phyloP scores from a whole-genome alignment of 495 filamentous ascomycete genomes.

The Penicillium malachiteum region DNA sequence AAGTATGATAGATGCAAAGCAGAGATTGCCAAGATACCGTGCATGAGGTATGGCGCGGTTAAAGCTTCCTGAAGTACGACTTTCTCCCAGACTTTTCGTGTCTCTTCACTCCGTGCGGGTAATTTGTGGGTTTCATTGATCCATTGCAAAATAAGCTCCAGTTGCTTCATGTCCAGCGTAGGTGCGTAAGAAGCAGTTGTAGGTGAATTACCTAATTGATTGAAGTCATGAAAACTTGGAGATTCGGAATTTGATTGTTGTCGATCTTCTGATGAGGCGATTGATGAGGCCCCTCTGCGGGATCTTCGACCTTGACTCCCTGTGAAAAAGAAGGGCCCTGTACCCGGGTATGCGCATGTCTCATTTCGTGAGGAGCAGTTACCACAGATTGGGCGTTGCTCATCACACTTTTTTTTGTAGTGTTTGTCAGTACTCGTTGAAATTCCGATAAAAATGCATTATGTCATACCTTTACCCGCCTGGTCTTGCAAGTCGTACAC shows the following conservation, averaged over 20 bases:
- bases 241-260: neutral
- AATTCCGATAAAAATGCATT: neutral
- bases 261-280: neutral
- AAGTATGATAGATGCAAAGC: conserved; percentile 34
- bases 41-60: conserved; percentile 31
- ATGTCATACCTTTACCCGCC: conserved; percentile 27
- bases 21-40: conserved; percentile 36
- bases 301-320: neutral
- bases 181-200: neutral
- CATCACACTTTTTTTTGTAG: conserved; percentile 20
- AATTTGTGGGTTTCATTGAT: conserved; percentile 21
- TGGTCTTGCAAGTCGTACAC: conserved; percentile 24
- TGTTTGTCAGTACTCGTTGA: neutral
- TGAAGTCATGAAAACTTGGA: neutral
- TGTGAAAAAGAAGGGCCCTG: conserved; percentile 19
- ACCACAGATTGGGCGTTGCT: conserved; percentile 19
- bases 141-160: conserved; percentile 25
- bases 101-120: conserved; percentile 20
- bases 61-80: conserved; percentile 36
- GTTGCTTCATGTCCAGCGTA: conserved; percentile 18
- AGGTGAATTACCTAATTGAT: neutral
- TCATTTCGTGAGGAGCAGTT: conserved; percentile 21
- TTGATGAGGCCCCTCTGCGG: neutral
- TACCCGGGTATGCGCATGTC: conserved; percentile 19
- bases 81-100: conserved; percentile 28